Evolutionary conservation across 306 rosid species (phyloP).

Genomic region (Citrullus amarus): DNA sequence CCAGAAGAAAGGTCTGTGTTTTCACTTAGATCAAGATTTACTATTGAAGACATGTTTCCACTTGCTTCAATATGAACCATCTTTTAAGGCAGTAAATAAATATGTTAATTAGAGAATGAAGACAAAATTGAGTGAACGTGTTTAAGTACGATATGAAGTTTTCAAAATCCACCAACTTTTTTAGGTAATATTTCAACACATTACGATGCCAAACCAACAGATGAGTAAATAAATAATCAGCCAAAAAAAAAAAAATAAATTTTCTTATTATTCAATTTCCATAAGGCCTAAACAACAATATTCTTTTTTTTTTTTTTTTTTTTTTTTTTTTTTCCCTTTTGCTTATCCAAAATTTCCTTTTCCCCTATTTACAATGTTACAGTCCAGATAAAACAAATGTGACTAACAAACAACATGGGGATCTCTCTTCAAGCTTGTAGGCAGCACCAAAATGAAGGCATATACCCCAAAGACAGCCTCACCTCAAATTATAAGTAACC

Average conservation of each 20-base stretch:
- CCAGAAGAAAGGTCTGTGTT: too few species aligned
- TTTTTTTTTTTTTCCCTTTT: background rate
- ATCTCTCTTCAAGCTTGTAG: constrained; percentile 36
- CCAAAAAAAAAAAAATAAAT: constrained; percentile 1
- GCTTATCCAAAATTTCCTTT: constrained; percentile 7
- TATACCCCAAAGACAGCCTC: constrained; percentile 25
- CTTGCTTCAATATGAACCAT: too few species aligned
- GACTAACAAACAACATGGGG: constrained; percentile 24
- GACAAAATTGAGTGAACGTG: too few species aligned
- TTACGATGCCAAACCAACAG: background rate
- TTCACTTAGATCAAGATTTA: too few species aligned
- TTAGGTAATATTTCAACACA: background rate
- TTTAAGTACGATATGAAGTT: background rate
- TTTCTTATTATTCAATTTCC: constrained; percentile 42
- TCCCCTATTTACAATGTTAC: constrained; percentile 10
- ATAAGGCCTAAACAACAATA: constrained; percentile 42
- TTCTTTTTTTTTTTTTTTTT: background rate
- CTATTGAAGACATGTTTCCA: too few species aligned
- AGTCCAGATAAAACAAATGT: background rate
- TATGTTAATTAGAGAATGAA: too few species aligned
- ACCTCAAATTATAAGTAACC: background rate
- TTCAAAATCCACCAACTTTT: background rate
- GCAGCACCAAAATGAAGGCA: constrained; percentile 35
- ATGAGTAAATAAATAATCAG: background rate
- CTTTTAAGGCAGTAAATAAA: too few species aligned